Evolutionary conservation across 768 basidiomycete genomes (phyloP), one percentile per base, ranked within the genome.

Genomic region (Panaeolus cyanescens): DNA sequence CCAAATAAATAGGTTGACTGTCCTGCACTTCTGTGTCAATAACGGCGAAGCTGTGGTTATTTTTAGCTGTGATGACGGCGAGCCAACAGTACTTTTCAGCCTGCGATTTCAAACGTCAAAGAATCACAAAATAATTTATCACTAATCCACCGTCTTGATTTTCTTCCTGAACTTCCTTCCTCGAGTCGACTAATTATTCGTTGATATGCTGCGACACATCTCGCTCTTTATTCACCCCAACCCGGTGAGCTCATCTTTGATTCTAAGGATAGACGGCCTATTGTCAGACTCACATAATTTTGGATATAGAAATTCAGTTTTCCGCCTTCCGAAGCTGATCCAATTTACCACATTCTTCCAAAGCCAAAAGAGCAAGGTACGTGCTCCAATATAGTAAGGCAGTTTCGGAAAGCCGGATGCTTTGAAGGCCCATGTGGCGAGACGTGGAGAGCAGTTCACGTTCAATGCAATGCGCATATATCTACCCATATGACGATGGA

Each of bases 211-310:
- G n/a, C 63, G 62, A 50, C 62, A 66, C 36, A 37, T 70, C 33
- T 59, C 55, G 28, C 61, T 70, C 42, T 62, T 66, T 19, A 56
- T 70, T 55, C 59, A 66, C 28, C 69, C 69, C 19, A 65, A 62
- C 55, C 69, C 69, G 32, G 69, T 70, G 37, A 61, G 62, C 12
- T 1, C 6, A 34, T 34, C 25, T 6, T 28, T n/a, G n/a, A 13
- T 25, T n/a, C 36, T 17, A 50, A 12, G 15, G 3, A 45, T 50
- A 30, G 22, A 50, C 25, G 3, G 9, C n/a, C 6, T 25, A 25
- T 25, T 28, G 12, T 28, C 45, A 12, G 15, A 30, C 45, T n/a
- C n/a, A 25, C 25, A 25, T 50, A 50, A n/a, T 50, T 50, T 50
- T 28, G 45, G 25, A 25, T 3, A 28, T 30, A 62, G 62, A 45